phyloP scores from a whole-genome alignment of 331 rosid genomes.

The Malus hybrid region DNA sequence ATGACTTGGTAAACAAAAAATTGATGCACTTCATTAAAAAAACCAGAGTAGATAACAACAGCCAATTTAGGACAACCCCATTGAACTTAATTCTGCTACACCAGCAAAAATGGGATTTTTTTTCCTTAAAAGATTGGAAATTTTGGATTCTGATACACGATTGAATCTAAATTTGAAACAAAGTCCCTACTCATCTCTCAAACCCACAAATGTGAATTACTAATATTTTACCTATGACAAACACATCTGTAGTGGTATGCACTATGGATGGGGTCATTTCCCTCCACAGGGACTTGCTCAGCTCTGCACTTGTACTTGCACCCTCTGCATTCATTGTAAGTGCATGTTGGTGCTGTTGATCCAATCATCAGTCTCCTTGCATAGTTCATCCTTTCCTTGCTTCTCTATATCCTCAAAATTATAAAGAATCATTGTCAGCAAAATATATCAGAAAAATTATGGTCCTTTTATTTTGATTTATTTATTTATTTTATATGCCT shows the following conservation, averaged over 20 bases:
- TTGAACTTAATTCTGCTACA: background rate
- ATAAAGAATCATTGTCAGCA: background rate
- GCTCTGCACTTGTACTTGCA: conserved; percentile 86
- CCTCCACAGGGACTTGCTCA: conserved; percentile 93
- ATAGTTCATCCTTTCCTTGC: conserved; percentile 25
- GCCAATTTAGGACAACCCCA: background rate
- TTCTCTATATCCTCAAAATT: conserved; percentile 29
- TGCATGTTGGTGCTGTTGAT: conserved; percentile 89
- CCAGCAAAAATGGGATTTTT: background rate
- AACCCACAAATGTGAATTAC: background rate
- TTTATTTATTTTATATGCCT: background rate
- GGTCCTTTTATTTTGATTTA: background rate
- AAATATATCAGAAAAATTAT: background rate
- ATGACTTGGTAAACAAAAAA: background rate
- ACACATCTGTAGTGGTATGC: conserved; percentile 93
- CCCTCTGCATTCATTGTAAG: conserved; percentile 87
- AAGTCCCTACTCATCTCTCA: background rate
- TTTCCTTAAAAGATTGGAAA: background rate
- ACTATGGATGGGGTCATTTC: conserved; percentile 86
- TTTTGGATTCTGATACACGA: too few relatives aligned
- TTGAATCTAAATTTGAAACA: too few relatives aligned
- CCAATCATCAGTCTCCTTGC: conserved; percentile 81
- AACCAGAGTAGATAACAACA: background rate
- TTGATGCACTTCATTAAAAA: conserved; percentile 1
- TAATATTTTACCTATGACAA: conserved; percentile 59